Evolutionary conservation across 176 grass and related monocot species (phyloP), one percentile per base, ranked within the genome.

Genomic region (Sorghum bicolor): DNA sequence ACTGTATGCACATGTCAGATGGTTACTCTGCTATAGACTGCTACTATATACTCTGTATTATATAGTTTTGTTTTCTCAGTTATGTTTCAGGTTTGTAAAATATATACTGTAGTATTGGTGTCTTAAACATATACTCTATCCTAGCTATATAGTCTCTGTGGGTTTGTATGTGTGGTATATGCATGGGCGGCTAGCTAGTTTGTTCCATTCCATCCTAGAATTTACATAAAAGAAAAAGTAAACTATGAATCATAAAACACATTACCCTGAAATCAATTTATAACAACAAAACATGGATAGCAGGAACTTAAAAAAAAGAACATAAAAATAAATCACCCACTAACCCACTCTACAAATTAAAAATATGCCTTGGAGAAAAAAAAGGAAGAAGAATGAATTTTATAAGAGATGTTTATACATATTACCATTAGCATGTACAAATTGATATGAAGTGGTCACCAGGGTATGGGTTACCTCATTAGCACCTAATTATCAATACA

Each of bases 381-480:
- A 57, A 50, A 25, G 3, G 57, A 45, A 45, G 16, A 15, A 20
- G 26, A 47, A 4, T 31, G 38, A 45, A 45, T 3, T 72, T 63
- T 74, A 58, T 2, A 41, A 61, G 58, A 83, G 40, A 71, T 37
- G 41, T 8, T 36, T 65, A 48, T 48, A 74, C 17, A 36, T 28
- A 74, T 47, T 74, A 64, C 19, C 28, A 82, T 63, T 50, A 50
- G 47, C 47, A 45, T 62, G 62, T 44, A 44, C 29, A 72, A 85
- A 44, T 25, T 43, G 53, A 3, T 25, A 22, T 38, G 39, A 72
- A 85, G 24, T 64, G 52, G 60, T 70, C n/a, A 14, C 2, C 11
- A 36, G 28, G 14, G 75, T 43, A 71, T 43, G 38, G n/a, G n/a
- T 14, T 69, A 78, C 48, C 37, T 25, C 36, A 79, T 63, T 48